A percentile compares a stretch with the other conserved stretches of the same genome.
Evolutionary conservation across 2,329 filamentous ascomycete genomes (phyloP).

Genomic region (Claviceps digitariae): DNA sequence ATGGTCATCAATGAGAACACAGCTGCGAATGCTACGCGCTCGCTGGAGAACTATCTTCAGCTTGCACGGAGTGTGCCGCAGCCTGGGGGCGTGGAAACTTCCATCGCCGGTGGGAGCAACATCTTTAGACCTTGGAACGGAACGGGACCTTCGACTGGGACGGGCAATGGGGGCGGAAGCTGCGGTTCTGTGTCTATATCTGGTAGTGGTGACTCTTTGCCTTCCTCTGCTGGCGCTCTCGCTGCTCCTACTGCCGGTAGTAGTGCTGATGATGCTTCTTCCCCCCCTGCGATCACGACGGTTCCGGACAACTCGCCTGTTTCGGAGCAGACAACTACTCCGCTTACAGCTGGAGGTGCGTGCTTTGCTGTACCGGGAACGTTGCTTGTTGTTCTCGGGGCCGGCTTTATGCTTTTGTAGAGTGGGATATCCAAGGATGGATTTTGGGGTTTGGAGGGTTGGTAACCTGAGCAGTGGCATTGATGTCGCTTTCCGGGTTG

Average conservation of each 20-base stretch:
- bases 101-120: not conserved
- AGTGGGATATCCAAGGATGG: not conserved
- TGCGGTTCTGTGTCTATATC: not conserved
- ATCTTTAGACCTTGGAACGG: not conserved
- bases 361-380: slow-evolving; percentile 26
- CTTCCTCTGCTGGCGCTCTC: not conserved
- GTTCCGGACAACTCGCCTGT: not conserved
- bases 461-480: too few relatives aligned
- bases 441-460: too few relatives aligned
- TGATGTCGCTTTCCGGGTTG: too few relatives aligned
- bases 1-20: slow-evolving; percentile 63
- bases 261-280: not conserved
- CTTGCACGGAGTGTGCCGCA: slow-evolving; percentile 18
- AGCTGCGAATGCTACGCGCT: slow-evolving; percentile 36
- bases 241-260: not conserved
- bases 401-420: slow-evolving; percentile 29
- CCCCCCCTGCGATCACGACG: not conserved
- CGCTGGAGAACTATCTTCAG: slow-evolving; percentile 34
- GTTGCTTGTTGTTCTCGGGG: slow-evolving; percentile 29
- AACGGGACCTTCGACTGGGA: not conserved
- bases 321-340: slow-evolving; percentile 7
- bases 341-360: slow-evolving; percentile 11
- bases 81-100: slow-evolving; percentile 13
- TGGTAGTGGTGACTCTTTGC: not conserved
- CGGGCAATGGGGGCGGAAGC: slow-evolving; percentile 5